Evolutionary conservation across 768 basidiomycete species (phyloP).

Genomic region (Mycena epipterygia): DNA sequence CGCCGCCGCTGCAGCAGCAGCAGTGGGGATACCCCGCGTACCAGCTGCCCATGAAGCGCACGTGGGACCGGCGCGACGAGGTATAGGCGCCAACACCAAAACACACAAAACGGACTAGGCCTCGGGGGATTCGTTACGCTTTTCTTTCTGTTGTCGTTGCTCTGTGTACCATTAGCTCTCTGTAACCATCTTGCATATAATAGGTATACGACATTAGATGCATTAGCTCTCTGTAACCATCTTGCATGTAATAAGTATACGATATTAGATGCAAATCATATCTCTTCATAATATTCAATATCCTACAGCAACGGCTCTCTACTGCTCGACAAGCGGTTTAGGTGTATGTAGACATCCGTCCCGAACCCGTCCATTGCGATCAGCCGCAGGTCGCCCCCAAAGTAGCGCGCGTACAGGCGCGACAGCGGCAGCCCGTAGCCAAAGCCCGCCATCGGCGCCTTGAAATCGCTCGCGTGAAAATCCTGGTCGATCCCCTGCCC

Average conservation of each 20-base stretch:
- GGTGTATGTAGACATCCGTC: conserved; percentile 93
- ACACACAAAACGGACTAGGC: background rate
- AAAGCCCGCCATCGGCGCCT: conserved; percentile 98
- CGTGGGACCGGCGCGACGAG: conserved; percentile 29
- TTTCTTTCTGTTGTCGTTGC: background rate
- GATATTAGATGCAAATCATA: background rate
- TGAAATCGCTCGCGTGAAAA: conserved; percentile 90
- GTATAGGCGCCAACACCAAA: background rate
- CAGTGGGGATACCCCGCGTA: conserved; percentile 6
- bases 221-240: background rate
- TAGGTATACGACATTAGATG: background rate
- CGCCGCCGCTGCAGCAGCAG: background rate
- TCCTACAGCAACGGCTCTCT: conserved; percentile 77
- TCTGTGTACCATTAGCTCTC: conserved; percentile 6
- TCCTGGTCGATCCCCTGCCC: conserved; percentile 80
- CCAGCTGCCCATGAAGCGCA: conserved; percentile 30
- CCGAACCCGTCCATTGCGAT: conserved; percentile 99
- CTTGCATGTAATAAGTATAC: background rate
- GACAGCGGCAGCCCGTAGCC: conserved; percentile 95
- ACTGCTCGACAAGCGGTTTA: conserved; percentile 88
- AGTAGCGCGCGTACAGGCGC: conserved; percentile 95
- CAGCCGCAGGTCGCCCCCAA: conserved; percentile 91
- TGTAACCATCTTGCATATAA: background rate
- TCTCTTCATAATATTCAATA: too few relatives aligned
- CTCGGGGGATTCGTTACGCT: too few relatives aligned